Evolutionary conservation across 352 stramenopile species (phyloP).

Genomic region (Phytopythium ostracodes): DNA sequence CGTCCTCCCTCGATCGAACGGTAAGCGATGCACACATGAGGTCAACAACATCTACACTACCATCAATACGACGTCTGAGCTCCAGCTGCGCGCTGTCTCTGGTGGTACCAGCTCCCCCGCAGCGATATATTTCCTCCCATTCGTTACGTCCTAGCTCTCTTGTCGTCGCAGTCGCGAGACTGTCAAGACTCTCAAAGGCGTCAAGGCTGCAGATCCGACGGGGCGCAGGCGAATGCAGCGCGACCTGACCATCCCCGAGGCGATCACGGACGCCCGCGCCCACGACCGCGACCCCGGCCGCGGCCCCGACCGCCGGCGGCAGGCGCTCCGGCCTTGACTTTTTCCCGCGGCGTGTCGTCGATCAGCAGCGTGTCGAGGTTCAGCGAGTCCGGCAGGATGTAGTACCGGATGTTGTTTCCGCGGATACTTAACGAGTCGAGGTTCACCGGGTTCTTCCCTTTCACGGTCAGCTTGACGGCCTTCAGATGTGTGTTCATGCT

Average conservation of each 20-base stretch:
- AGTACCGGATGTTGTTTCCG: conserved; percentile 98
- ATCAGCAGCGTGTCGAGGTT: conserved; percentile 99
- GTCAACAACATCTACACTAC: background rate
- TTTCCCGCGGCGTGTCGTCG: conserved; percentile 97
- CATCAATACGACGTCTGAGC: background rate
- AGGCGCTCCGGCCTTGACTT: conserved; percentile 72
- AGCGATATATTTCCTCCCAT: conserved; percentile 5
- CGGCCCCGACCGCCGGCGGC: conserved; percentile 67
- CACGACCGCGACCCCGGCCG: conserved; percentile 70
- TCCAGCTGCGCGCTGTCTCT: background rate
- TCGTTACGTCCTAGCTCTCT: background rate
- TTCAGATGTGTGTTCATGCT: conserved; percentile 99
- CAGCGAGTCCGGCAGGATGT: conserved; percentile 93
- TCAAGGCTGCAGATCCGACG: background rate
- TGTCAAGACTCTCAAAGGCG: background rate
- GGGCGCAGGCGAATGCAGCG: background rate
- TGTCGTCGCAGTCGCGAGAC: background rate
- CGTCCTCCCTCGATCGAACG: background rate
- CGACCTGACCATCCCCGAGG: background rate
- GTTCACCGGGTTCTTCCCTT: conserved; percentile 96
- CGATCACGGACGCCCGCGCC: conserved; percentile 40
- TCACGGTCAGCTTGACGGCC: conserved; percentile 97
- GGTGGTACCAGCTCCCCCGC: conserved; percentile 1
- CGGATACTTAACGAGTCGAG: conserved; percentile 97
- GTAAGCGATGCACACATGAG: background rate